Conservation (phyloP, 2,329 filamentous ascomycete genomes). For the Xenoacremonium recifei region DNA sequence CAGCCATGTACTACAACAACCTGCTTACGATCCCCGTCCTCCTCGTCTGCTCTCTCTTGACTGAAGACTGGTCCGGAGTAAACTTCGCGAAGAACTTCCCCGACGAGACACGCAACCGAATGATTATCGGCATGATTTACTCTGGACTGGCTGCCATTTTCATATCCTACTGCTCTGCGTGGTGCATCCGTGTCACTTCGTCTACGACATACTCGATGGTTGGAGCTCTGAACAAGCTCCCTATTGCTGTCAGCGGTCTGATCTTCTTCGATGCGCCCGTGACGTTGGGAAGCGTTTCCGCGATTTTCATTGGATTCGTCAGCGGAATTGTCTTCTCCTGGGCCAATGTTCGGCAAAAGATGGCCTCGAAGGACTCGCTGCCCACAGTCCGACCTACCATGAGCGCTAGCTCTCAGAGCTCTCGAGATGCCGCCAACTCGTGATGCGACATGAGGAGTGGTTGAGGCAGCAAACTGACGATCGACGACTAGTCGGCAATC, state of each 20-base stretch:
- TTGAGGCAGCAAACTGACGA: too few species aligned
- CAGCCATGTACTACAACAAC: slow-evolving; percentile 99
- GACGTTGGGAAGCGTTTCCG: slow-evolving; percentile 86
- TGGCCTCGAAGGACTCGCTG: slow-evolving; percentile 61
- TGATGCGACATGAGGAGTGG: slow-evolving; percentile 12
- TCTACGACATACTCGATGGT: slow-evolving; percentile 99
- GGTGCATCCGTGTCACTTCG: slow-evolving; percentile 96
- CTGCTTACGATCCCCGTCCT: slow-evolving; percentile 93
- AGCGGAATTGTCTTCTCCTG: slow-evolving; percentile 84
- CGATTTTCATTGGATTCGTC: slow-evolving; percentile 87
- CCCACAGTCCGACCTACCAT: slow-evolving; percentile 68
- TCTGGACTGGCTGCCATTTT: slow-evolving; percentile 92
- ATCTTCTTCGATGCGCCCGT: slow-evolving; percentile 95
- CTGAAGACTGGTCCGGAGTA: slow-evolving; percentile 87
- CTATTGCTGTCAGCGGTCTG: slow-evolving; percentile 87
- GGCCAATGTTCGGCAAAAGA: slow-evolving; percentile 67
- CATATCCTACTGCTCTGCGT: slow-evolving; percentile 99
- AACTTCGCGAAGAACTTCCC: slow-evolving; percentile 92
- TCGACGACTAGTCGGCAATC: too few species aligned
- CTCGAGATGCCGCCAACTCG: slow-evolving; percentile 74
- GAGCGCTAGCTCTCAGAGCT: slow-evolving; percentile 90
- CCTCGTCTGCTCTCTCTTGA: slow-evolving; percentile 73
- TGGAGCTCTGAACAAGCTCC: slow-evolving; percentile 95
- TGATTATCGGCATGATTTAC: slow-evolving; percentile 87
- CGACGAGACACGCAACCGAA: slow-evolving; percentile 69